Evolutionary conservation across 371 early-diverging fungal species (phyloP), one percentile per base, ranked within the genome.

Genomic region (Amoeboaphelidium protococcarum): DNA sequence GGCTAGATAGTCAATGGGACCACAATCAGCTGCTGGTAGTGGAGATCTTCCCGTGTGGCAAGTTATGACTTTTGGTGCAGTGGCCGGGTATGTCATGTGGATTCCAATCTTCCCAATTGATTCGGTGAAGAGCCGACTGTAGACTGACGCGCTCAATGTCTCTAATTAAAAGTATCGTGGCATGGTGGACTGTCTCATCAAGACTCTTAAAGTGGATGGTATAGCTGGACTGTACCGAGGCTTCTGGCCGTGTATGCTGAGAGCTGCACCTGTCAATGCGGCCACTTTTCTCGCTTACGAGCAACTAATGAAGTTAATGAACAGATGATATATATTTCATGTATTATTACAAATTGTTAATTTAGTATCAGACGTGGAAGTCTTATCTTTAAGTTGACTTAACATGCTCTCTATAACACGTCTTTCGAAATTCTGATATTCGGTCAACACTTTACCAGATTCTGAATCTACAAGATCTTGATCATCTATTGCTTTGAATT

Each of bases 161-260:
- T 26, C 40, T 1, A 53, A 56, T 23, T 50, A 53, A 37, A 52
- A 74, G 62, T 83, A 76, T 56, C 72, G 63, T 40, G 77, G 80
- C 43, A 72, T 77, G 2, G 49, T 80, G 46, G 76, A 82, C 63
- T 80, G 80, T 51, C 76, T 73, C 52, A 56, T 71, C 40, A 69
- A 76, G 26, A 81, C 76, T 1, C 63, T 74, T 49, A 64, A 66
- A 47, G 62, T 66, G 47, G 68, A 72, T 44, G 84, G 85, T 1
- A 12, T 76, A 13, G 48, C 47, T 23, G 81, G 82, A 20, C 57
- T 87, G 23, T 87, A 82, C 57, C 75, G 81, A 42, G 88, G 88
- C 26, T 58, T 82, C 52, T 66, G 53, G 24, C 54, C 65, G 23
- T 62, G 66, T 53, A 66, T 70, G 64, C 55, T 68, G 19, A 52